Conservation (phyloP, 169 alveolate genomes). For the Perkinsus marinus region DNA sequence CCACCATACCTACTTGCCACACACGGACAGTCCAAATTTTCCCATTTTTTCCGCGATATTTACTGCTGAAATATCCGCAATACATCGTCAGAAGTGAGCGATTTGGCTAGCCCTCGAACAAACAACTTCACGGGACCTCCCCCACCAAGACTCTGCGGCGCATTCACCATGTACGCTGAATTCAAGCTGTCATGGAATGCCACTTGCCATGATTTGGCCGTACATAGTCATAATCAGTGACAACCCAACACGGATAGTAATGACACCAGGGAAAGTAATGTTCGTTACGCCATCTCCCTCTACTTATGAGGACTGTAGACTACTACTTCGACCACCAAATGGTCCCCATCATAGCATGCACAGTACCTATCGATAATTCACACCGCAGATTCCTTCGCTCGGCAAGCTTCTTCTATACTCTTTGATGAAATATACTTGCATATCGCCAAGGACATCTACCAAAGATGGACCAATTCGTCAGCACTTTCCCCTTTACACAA, state of each 20-base stretch:
- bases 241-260: not conserved
- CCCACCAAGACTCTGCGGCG: not conserved
- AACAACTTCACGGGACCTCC: not conserved
- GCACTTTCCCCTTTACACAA: too few relatives aligned
- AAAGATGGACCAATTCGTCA: too few relatives aligned
- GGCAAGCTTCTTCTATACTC: not conserved
- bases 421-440: not conserved
- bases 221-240: not conserved
- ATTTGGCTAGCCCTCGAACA: not conserved
- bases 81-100: not conserved
- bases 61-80: not conserved
- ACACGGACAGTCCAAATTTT: too few relatives aligned
- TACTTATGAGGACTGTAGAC: not conserved
- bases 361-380: not conserved
- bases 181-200: too few relatives aligned
- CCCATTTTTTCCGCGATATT: too few relatives aligned
- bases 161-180: not conserved
- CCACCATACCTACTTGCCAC: not conserved
- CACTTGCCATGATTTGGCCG: too few relatives aligned
- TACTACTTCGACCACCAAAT: too few relatives aligned
- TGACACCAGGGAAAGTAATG: not conserved
- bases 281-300: not conserved
- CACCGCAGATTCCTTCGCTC: not conserved
- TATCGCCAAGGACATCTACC: not conserved
- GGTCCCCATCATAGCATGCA: not conserved